Evolutionary conservation across 2,329 filamentous ascomycete genomes (phyloP), one percentile per base, ranked within the genome.

Genomic region (Hansfordia pulvinata): DNA sequence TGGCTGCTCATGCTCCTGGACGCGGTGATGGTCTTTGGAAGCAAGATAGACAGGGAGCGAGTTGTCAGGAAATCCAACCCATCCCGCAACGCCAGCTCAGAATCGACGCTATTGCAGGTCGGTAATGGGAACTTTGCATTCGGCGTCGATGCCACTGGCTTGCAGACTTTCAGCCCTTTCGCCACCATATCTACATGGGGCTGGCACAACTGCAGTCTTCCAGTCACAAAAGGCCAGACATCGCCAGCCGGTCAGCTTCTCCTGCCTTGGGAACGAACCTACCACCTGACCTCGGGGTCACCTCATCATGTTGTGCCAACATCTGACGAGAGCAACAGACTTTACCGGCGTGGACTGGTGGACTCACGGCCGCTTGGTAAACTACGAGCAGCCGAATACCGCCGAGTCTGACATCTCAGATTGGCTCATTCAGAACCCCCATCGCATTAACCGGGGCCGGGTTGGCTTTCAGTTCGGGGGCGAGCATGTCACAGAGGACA

Each of bases 91-190:
- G 51, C 49, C 20, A 63, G 55, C 30, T 62, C 62, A 3, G 37
- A 46, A 10, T 58, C 57, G 12, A 70, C 66, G 8, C 66, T 66
- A 0, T 44, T 72, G 19, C 58, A 62, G 34, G 58, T 63, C 3
- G 60, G 58, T 17, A 62, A 62, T 34, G 58, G 60, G 10, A 60
- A 63, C 38, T 60, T 62, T 32, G 59, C 58, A 4, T 62, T 62
- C 29, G 54, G 53, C 5, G 57, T 53, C 9, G 59, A 63, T 34
- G 44, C 60, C 4, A 63, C 58, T 1, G 59, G 60, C 6, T 40
- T 63, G 26, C 55, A 60, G 35, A 59, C 56, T 2, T 62, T 62
- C 34, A 49, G 49, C 15, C 55, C 56, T 2, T 63, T 57, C 32
- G 56, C 49, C n/a, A 60, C 50, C 3, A 49, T 62, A 47, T 60